A percentile compares a stretch with the other conserved stretches of the same genome.
Evolutionary conservation across 257 asterid species (phyloP).

Genomic region (Salvia miltiorrhiza): DNA sequence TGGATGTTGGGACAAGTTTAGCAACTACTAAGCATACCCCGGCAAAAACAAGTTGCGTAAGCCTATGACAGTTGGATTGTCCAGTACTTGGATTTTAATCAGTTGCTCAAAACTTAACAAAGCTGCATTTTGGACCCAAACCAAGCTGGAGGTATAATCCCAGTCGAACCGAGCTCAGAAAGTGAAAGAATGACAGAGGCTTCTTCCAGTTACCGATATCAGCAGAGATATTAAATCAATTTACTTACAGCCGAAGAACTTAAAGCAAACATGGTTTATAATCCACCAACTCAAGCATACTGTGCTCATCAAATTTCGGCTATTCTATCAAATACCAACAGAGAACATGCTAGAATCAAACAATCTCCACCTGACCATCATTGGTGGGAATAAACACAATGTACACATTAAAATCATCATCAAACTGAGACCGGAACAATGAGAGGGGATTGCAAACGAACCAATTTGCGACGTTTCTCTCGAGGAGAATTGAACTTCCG

Average conservation of each 20-base stretch:
- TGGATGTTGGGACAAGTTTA: too few relatives aligned
- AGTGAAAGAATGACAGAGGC: not conserved
- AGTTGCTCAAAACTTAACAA: slow-evolving; percentile 6
- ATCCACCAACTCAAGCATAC: not conserved
- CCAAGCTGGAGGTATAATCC: not conserved
- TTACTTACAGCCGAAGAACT: not conserved
- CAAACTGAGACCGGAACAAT: not conserved
- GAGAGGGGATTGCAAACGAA: slow-evolving; percentile 18
- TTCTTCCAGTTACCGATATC: not conserved
- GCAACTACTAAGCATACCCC: too few relatives aligned
- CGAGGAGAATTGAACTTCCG: slow-evolving; percentile 75
- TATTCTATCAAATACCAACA: not conserved
- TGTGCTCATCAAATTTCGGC: not conserved
- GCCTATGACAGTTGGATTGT: not conserved
- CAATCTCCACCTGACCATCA: slow-evolving; percentile 5
- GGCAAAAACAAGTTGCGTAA: not conserved
- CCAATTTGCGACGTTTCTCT: slow-evolving; percentile 79
- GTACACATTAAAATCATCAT: not conserved
- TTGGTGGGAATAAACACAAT: not conserved
- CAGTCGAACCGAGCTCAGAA: not conserved
- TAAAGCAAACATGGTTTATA: not conserved
- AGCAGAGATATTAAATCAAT: not conserved
- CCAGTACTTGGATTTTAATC: too few relatives aligned
- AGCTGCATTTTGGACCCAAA: not conserved
- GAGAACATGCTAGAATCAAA: not conserved